These are phyloP conservation scores for Starmerella tilneyi DNA, from an alignment of 805 yeast species.

Conservation along the genomic window DNA sequence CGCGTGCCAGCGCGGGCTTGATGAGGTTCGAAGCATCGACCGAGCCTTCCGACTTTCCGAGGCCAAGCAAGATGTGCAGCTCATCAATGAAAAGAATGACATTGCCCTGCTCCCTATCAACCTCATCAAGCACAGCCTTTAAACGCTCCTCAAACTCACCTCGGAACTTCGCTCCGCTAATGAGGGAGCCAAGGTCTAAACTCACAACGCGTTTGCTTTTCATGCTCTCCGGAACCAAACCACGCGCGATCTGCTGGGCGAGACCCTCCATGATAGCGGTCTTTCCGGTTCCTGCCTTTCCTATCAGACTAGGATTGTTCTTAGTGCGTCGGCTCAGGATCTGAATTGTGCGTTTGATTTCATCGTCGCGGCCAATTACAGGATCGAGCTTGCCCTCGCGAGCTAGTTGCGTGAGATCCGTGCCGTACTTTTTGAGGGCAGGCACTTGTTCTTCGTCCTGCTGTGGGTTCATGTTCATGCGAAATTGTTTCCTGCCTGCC, in stretches of 20 bases:
- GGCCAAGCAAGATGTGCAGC: constrained; percentile 98
- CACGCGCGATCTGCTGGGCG: constrained; percentile 83
- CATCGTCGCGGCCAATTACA: constrained; percentile 94
- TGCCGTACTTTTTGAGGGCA: constrained; percentile 75
- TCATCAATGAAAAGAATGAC: constrained; percentile 92
- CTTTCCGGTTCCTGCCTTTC: constrained; percentile 97
- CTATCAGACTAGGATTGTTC: constrained; percentile 90
- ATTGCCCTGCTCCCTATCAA: constrained; percentile 75
- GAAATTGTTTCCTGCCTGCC: constrained; percentile 12
- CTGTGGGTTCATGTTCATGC: constrained; percentile 21
- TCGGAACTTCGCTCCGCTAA: constrained; percentile 89
- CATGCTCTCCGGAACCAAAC: constrained; percentile 91
- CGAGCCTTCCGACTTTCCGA: constrained; percentile 92
- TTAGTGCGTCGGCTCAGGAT: constrained; percentile 85
- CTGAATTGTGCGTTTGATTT: constrained; percentile 84
- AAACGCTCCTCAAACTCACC: constrained; percentile 97
- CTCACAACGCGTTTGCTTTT: constrained; percentile 75
- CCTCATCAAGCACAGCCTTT: constrained; percentile 89
- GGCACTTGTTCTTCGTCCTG: constrained; percentile 37
- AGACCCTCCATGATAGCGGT: constrained; percentile 94
- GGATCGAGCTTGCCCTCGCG: constrained; percentile 87
- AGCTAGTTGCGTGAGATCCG: constrained; percentile 78
- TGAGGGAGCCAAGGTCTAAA: constrained; percentile 75
- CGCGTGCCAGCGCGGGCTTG: constrained; percentile 90
- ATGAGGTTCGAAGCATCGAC: constrained; percentile 90